Conservation (phyloP, 108 stramenopile species). For the Nitzschia sp. region DNA sequence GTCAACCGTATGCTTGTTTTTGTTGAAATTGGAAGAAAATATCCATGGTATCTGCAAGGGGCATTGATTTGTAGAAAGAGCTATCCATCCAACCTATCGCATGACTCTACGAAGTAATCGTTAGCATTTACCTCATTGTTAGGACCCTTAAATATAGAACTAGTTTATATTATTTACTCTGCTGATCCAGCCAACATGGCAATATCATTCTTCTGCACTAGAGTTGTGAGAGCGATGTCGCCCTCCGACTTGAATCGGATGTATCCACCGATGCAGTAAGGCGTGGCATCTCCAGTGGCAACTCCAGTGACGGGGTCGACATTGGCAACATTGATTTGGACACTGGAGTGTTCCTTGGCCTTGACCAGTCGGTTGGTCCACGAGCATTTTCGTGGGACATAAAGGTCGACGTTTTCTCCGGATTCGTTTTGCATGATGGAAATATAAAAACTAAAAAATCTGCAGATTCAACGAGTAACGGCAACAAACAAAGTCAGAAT, state of each 20-base stretch:
- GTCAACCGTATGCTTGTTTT: too few species aligned
- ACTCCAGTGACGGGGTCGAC: conserved; percentile 93
- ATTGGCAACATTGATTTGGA: conserved; percentile 97
- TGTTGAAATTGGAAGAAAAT: too few species aligned
- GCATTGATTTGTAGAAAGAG: too few species aligned
- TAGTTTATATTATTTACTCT: neutral
- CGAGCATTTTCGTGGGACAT: conserved; percentile 98
- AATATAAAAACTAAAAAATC: conserved; percentile 1
- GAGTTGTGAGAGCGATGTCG: conserved; percentile 87
- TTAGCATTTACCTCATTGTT: neutral
- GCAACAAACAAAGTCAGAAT: conserved; percentile 5
- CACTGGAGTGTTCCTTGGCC: conserved; percentile 94
- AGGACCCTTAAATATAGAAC: neutral
- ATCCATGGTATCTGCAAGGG: too few species aligned
- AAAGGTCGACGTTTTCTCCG: conserved; percentile 96
- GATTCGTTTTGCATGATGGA: conserved; percentile 93
- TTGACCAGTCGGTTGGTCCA: conserved; percentile 93
- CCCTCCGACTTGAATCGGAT: conserved; percentile 90
- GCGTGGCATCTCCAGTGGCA: conserved; percentile 82
- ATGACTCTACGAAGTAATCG: too few species aligned
- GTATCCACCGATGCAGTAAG: conserved; percentile 89
- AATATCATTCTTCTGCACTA: conserved; percentile 78
- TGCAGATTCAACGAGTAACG: neutral
- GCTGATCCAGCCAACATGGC: conserved; percentile 18
- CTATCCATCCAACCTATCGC: too few species aligned